Percentiles rank a stretch among this genome's conserved stretches.
phyloP scores from a whole-genome alignment of 75 land plant genomes.

The Larix kaempferi region DNA sequence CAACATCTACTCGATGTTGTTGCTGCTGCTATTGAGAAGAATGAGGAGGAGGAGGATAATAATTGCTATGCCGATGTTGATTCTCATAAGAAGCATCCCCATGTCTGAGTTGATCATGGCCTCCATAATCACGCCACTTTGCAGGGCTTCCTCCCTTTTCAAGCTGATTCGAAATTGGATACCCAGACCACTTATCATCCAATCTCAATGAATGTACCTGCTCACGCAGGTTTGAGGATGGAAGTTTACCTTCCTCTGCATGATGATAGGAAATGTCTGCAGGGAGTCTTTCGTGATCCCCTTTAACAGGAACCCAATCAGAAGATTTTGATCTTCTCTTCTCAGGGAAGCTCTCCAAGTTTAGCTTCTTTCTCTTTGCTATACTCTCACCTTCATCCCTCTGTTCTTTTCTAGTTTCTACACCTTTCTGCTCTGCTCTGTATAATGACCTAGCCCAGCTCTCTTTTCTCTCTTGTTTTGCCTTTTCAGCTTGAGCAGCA shows the following conservation, averaged over 20 bases:
- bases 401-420: not conserved
- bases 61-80: conserved; percentile 3
- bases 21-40: conserved; percentile 3
- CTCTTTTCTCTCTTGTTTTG: conserved; percentile 30
- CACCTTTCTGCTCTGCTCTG: conserved; percentile 11
- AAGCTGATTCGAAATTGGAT: not conserved
- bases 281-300: not conserved
- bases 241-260: conserved; percentile 5
- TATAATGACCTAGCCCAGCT: conserved; percentile 20
- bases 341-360: conserved; percentile 2
- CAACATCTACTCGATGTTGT: conserved; percentile 6
- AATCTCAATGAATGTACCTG: conserved; percentile 1
- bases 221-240: not conserved
- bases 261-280: not conserved
- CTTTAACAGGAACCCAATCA: not conserved
- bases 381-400: conserved; percentile 4
- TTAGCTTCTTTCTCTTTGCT: not conserved
- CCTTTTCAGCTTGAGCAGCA: conserved; percentile 31
- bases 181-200: not conserved
- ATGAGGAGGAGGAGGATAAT: not conserved
- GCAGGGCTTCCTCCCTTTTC: conserved; percentile 2
- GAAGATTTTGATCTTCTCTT: not conserved
- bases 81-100: conserved; percentile 3
- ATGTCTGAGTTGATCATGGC: not conserved
- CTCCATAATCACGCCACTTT: conserved; percentile 5